These are phyloP conservation scores for Byssoonygena ceratinophila DNA, from an alignment of 2,329 filamentous ascomycete genomes.

Conservation along the genomic window DNA sequence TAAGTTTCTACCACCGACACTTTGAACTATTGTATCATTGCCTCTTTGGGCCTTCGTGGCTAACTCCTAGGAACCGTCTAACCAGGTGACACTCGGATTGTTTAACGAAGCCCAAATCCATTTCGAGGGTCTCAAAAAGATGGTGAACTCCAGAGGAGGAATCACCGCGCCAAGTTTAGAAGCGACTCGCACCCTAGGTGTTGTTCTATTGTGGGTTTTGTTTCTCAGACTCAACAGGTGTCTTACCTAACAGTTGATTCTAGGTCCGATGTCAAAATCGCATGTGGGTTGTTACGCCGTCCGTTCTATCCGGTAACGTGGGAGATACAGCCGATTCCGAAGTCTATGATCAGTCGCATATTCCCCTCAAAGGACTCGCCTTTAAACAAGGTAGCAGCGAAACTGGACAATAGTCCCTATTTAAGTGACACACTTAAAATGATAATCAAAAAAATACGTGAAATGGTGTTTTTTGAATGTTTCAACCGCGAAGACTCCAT, in stretches of 20 bases:
- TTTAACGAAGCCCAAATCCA: conserved; percentile 34
- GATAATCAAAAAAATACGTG: conserved; percentile 23
- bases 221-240: background rate
- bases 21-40: background rate
- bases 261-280: conserved; percentile 29
- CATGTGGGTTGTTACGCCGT: conserved; percentile 26
- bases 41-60: too few relatives aligned
- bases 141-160: conserved; percentile 32
- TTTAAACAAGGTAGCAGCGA: conserved; percentile 21
- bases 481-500: conserved; percentile 20
- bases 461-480: conserved; percentile 28
- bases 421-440: conserved; percentile 24
- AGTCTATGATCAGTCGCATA: conserved; percentile 23
- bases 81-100: conserved; percentile 29
- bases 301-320: conserved; percentile 29
- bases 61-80: background rate
- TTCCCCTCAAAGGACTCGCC: conserved; percentile 21
- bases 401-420: conserved; percentile 22
- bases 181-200: conserved; percentile 21
- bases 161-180: conserved; percentile 22
- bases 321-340: conserved; percentile 25
- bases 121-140: conserved; percentile 28
- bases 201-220: conserved; percentile 25
- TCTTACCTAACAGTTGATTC: background rate
- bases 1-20: conserved; percentile 17